Evolutionary conservation across 108 stramenopile species (phyloP), one percentile per base, ranked within the genome.

Genomic region (Cyclotella choctawhatcheeana): DNA sequence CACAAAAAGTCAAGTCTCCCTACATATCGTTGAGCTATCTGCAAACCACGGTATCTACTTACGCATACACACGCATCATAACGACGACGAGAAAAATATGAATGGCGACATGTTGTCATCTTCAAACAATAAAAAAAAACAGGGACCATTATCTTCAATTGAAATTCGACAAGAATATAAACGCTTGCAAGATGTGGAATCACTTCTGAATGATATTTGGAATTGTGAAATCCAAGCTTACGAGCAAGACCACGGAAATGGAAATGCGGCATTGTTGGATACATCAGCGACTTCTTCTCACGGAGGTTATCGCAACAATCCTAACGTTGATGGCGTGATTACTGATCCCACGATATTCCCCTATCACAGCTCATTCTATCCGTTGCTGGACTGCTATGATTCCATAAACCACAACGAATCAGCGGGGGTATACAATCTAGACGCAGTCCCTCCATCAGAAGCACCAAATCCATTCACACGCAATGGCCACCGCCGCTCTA

Each of bases 301-400:
- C 43, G 65, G 47, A 24, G 65, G 47, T 4, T 51, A 67, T 60
- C 56, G 73, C 31, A 74, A 87, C 52, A 69, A 79, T 44, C 54
- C 76, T 40, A 87, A 84, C 40, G n/a, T 22, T 0, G 12, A 45
- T 12, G 74, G 78, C 26, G 69, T 44, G 12, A 64, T 87, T 34
- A 24, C 74, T 12, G 74, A 87, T 37, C 14, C 65, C 30, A 32
- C 54, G 17, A 48, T 87, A 29, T 87, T 79, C 54, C 86, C 86
- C 2, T 87, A 87, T 63, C 83, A 87, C 43, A 24, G 27, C 29
- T 40, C 81, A 16, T 71, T 78, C 17, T 87, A 87, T 62, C 63
- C 77, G 13, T 58, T 87, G 14, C 31, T 87, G 64, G 82, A 85
- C 31, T 81, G 76, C 61, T 87, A 84, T 50, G 82, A 87, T 44